Conservation (phyloP, 768 basidiomycete species). For the Kwoniella heveanensis region DNA sequence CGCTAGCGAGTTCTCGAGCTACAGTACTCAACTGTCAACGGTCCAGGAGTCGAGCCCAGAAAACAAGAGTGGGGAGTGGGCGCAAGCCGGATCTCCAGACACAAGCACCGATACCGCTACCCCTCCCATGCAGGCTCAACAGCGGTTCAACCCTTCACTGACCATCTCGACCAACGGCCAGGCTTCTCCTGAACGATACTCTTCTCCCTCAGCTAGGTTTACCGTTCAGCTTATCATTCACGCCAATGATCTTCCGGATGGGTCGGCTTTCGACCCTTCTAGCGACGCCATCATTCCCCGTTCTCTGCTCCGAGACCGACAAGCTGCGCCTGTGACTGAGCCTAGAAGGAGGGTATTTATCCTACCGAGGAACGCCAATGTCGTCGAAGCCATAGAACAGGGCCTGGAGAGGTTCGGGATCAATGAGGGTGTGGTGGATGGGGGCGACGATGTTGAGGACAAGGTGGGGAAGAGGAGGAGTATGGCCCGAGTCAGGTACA, state of each 20-base stretch:
- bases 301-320: constrained; percentile 66
- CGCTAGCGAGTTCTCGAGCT: constrained; percentile 45
- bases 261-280: constrained; percentile 88
- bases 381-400: constrained; percentile 92
- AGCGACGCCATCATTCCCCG: constrained; percentile 94
- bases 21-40: constrained; percentile 49
- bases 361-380: constrained; percentile 91
- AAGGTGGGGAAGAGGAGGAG: constrained; percentile 81
- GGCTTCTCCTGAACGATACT: constrained; percentile 46
- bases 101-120: constrained; percentile 2
- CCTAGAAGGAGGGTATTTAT: constrained; percentile 65
- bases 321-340: constrained; percentile 43
- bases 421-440: constrained; percentile 94
- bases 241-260: constrained; percentile 87
- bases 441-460: constrained; percentile 96
- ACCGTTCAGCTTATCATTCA: constrained; percentile 83
- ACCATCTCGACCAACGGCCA: constrained; percentile 32
- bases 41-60: constrained; percentile 59
- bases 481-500: constrained; percentile 75
- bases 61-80: constrained; percentile 46
- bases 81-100: constrained; percentile 5
- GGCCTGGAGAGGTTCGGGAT: constrained; percentile 93
- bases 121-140: constrained; percentile 31
- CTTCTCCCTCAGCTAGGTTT: constrained; percentile 79
- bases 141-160: constrained; percentile 41